A percentile compares a stretch with the other conserved stretches of the same genome.
phyloP scores from a whole-genome alignment of 257 asterid genomes.

The Fraxinus excelsior region DNA sequence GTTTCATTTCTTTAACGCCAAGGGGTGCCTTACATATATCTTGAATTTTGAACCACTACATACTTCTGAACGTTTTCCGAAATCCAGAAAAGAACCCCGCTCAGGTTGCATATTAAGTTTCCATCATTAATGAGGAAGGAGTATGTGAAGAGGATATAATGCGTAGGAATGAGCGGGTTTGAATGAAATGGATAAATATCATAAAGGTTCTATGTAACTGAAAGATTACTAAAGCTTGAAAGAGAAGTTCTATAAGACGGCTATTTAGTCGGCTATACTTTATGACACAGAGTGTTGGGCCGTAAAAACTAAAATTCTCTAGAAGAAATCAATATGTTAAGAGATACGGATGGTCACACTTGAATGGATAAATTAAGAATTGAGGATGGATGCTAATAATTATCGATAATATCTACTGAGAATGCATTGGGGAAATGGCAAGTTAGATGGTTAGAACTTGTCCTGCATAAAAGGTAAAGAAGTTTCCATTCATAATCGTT shows the following conservation, averaged over 20 bases:
- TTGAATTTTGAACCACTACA: not conserved
- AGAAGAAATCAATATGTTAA: not conserved
- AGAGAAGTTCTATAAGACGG: not conserved
- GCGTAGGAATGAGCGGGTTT: not conserved
- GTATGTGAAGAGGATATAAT: not conserved
- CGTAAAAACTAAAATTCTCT: not conserved
- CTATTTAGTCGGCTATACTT: not conserved
- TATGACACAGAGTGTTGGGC: not conserved
- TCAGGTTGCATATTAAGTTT: not conserved
- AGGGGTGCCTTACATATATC: not conserved
- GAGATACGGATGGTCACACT: not conserved
- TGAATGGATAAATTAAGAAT: not conserved
- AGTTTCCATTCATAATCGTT: not conserved
- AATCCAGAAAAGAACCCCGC: not conserved
- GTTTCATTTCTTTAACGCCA: conserved; percentile 8
- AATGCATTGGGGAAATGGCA: not conserved
- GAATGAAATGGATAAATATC: not conserved
- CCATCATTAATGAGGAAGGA: not conserved
- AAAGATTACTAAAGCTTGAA: not conserved
- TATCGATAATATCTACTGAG: not conserved
- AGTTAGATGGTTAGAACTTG: not conserved
- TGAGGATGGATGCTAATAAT: not conserved
- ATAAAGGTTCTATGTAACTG: not conserved
- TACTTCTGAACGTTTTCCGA: not conserved
- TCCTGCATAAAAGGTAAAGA: not conserved